Evolutionary conservation across 2,329 filamentous ascomycete species (phyloP).

Genomic region (Monilinia polystroma): DNA sequence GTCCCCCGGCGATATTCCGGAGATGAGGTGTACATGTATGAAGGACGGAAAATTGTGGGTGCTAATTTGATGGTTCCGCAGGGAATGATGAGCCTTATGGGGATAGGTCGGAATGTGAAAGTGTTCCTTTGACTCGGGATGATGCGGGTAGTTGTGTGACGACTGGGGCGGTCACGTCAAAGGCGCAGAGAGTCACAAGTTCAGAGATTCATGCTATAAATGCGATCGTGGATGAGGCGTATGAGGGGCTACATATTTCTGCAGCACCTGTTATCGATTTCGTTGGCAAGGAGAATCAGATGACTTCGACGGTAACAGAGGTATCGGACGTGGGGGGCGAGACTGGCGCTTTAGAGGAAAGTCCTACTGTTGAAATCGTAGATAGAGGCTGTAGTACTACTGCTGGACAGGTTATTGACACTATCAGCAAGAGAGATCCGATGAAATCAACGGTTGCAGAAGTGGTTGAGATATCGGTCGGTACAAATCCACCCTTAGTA

Average conservation of each 20-base stretch:
- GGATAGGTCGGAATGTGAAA: background rate
- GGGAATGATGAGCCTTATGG: background rate
- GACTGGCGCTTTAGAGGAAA: background rate
- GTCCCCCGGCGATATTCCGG: too few species aligned
- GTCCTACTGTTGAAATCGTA: background rate
- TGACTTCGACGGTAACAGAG: background rate
- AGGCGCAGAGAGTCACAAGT: background rate
- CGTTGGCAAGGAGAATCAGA: background rate
- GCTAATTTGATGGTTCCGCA: background rate
- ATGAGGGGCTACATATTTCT: background rate
- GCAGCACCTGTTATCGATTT: background rate
- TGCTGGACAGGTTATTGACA: background rate
- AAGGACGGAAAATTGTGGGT: background rate
- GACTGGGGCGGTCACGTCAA: too few species aligned
- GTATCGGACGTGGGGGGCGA: background rate
- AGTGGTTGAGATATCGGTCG: background rate
- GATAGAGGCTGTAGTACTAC: background rate
- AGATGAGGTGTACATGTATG: background rate
- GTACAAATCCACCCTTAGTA: background rate
- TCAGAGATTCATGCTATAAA: constrained; percentile 7
- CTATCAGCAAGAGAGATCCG: background rate
- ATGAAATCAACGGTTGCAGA: background rate
- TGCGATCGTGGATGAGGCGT: constrained; percentile 12
- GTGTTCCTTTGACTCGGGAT: background rate
- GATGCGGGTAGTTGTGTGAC: too few species aligned